These are phyloP conservation scores for Pseudisothecium myosuroides DNA, from an alignment of 225 moss, liverwort and hornwort genomes.

Conservation along the genomic window DNA sequence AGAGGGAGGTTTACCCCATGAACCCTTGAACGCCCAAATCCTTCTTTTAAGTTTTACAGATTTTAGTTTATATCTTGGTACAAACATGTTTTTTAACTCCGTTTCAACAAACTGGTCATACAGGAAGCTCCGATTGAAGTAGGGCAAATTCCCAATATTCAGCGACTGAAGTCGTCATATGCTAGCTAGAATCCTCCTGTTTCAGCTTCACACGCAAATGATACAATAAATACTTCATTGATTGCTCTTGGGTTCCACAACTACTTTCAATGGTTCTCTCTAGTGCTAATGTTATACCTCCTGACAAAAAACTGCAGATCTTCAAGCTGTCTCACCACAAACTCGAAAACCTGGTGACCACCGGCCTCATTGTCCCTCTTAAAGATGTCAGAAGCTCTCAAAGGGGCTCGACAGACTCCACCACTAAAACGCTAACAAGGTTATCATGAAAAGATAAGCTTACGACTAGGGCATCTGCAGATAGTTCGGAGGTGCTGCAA, in stretches of 20 bases:
- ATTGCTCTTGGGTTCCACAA: background rate
- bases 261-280: conserved; percentile 37
- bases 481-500: background rate
- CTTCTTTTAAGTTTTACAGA: background rate
- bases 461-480: background rate
- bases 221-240: background rate
- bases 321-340: background rate
- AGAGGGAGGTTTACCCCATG: background rate
- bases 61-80: background rate
- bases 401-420: background rate
- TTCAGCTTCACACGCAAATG: conserved; percentile 44
- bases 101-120: no score
- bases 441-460: background rate
- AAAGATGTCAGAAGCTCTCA: background rate
- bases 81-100: background rate
- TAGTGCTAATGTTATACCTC: background rate
- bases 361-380: background rate
- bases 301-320: background rate
- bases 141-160: background rate
- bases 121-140: background rate
- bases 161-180: background rate
- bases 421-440: background rate
- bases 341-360: background rate
- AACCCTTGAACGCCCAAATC: no score
- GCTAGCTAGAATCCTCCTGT: background rate